Percentiles rank a stretch among this genome's conserved stretches.
Evolutionary conservation across 352 stramenopile species (phyloP).

Genomic region (Phytopythium kandeliae): DNA sequence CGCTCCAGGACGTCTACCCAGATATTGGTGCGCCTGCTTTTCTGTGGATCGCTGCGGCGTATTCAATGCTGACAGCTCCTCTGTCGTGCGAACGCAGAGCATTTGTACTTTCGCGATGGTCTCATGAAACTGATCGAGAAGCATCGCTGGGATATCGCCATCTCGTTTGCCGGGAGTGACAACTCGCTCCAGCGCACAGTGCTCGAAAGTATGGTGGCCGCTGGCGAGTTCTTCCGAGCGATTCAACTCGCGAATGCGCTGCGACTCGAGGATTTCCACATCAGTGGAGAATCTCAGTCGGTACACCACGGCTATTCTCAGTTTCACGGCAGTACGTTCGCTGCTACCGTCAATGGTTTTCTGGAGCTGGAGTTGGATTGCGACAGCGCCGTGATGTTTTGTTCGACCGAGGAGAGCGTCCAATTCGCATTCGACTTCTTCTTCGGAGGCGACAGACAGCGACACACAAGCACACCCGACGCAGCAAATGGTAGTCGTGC

Average conservation of each 20-base stretch:
- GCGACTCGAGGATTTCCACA: conserved; percentile 31
- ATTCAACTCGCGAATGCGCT: conserved; percentile 31
- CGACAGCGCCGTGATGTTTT: conserved; percentile 28
- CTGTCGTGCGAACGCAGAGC: conserved; percentile 25
- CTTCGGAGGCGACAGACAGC: conserved; percentile 4
- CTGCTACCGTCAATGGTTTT: conserved; percentile 22
- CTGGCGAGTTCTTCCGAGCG: conserved; percentile 34
- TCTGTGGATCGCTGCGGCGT: background rate
- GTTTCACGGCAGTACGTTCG: conserved; percentile 7
- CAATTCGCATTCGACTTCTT: conserved; percentile 22
- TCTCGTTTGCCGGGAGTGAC: conserved; percentile 64
- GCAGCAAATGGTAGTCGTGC: background rate
- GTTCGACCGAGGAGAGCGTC: conserved; percentile 26
- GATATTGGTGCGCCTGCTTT: conserved; percentile 36
- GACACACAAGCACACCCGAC: background rate
- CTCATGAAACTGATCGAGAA: conserved; percentile 63
- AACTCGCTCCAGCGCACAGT: conserved; percentile 35
- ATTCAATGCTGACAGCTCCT: background rate
- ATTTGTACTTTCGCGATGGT: conserved; percentile 54
- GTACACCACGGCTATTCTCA: background rate
- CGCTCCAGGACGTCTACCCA: conserved; percentile 43
- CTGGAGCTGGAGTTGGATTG: conserved; percentile 22
- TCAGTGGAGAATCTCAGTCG: conserved; percentile 2
- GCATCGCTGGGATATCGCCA: conserved; percentile 56
- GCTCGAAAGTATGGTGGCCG: conserved; percentile 35